A percentile compares a stretch with the other conserved stretches of the same genome.
Conservation (phyloP, 768 basidiomycete species). For the Cubamyces sp. region DNA sequence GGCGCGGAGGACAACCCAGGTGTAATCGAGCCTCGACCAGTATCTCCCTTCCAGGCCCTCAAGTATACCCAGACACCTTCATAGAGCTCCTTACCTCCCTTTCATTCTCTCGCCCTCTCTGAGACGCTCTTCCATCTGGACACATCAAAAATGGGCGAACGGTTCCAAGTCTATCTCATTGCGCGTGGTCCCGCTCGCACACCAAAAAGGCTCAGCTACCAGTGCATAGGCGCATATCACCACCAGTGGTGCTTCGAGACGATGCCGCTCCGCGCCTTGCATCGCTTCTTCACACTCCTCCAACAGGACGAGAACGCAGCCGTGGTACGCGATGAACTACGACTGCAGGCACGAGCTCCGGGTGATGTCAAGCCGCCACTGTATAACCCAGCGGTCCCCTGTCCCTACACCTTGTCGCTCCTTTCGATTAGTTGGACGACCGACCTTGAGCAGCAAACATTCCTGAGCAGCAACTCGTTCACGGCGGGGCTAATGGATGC, state of each 20-base stretch:
- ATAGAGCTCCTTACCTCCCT: too few relatives aligned
- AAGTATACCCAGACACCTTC: too few relatives aligned
- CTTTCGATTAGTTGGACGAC: not conserved
- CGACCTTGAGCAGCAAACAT: not conserved
- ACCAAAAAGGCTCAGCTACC: constrained; percentile 34
- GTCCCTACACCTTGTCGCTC: not conserved
- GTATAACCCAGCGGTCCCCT: not conserved
- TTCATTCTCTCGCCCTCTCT: too few relatives aligned
- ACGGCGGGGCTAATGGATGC: not conserved
- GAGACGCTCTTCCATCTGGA: too few relatives aligned
- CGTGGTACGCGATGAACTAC: not conserved
- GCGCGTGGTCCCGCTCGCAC: constrained; percentile 32
- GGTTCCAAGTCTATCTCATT: constrained; percentile 46
- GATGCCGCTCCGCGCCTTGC: not conserved
- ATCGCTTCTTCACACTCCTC: not conserved
- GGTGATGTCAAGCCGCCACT: not conserved
- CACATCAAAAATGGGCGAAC: constrained; percentile 37
- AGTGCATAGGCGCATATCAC: constrained; percentile 44
- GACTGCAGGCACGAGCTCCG: not conserved
- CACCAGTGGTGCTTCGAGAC: constrained; percentile 22
- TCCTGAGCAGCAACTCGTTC: not conserved
- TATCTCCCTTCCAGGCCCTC: too few relatives aligned
- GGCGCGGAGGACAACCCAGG: too few relatives aligned
- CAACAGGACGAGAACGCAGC: not conserved
- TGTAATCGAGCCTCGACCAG: too few relatives aligned